Base-by-base conservation (phyloP, 306 rosid species). In the Cotoneaster glaucophyllus region DNA sequence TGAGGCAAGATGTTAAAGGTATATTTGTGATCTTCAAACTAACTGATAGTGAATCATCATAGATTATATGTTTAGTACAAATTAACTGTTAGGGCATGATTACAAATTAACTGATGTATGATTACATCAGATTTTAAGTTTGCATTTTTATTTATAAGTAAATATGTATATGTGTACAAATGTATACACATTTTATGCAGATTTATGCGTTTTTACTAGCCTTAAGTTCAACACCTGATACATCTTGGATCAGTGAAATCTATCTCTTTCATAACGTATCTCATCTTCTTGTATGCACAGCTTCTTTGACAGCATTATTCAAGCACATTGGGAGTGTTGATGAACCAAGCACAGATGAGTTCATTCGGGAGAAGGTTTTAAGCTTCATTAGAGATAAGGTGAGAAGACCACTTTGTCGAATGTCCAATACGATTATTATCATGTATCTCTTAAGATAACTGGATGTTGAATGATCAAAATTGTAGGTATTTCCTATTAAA, bases 1-100 rank as follows among this genome's bases (percentile, higher is more conserved):
- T 95, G 88, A 89, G 96, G 84, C 97, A 95, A 85, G 97, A 95
- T 82, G 97, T 92, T 72, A 95, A 90, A 90, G 98, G 99, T 95
- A 87, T 73, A 74, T 71, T 32, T 45, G 71, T 66, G 34, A 41
- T 78, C 24, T 71, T 67, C 24, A 22, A 52, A 44, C 54, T 8
- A 18, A 15, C 52, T 56, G 34, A 21, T 18, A 29, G 48, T 21
- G 9, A 44, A 8, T 15, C 18, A 17, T 17, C 12, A 24, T 32
- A 61, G 34, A 26, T 61, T 26, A 57, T 4, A 4, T 15, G 54
- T 48, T 15, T 48, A 22, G 4, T 59, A 28, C n/a, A 28, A 13
- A 28, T 61, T 14, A 25, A 11, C 11, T 32, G 44, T 32, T 32
- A 32, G 37, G 37, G 37, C 8, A 32, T 32, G 37, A 32, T 12